phyloP scores from a whole-genome alignment of 108 stramenopile species.

The Tribonema minus region DNA sequence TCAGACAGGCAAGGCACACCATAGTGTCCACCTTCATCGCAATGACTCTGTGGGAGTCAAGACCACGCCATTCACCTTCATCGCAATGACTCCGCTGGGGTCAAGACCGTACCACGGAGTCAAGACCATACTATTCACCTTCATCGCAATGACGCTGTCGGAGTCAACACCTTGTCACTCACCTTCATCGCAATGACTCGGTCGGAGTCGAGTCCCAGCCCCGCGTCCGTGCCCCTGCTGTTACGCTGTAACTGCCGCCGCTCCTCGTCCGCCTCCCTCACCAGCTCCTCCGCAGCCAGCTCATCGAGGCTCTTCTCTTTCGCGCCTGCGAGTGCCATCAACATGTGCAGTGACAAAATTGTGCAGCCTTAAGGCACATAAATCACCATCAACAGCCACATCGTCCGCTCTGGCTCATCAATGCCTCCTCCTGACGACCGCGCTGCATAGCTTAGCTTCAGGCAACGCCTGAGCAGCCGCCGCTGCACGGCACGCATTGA shows the following conservation, averaged over 20 bases:
- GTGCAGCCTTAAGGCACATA: too few relatives aligned
- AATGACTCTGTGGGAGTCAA: slow-evolving; percentile 27
- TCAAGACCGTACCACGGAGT: background rate
- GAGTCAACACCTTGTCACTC: too few relatives aligned
- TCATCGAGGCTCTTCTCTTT: slow-evolving; percentile 16
- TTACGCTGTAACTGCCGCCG: background rate
- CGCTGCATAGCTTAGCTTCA: too few relatives aligned
- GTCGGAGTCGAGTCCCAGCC: slow-evolving; percentile 10
- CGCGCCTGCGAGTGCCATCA: background rate
- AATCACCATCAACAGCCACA: too few relatives aligned
- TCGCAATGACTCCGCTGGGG: slow-evolving; percentile 20
- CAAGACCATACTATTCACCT: slow-evolving; percentile 6
- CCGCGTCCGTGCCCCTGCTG: background rate
- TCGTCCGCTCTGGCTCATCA: too few relatives aligned
- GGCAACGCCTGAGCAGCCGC: background rate
- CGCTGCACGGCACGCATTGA: background rate
- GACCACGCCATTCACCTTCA: slow-evolving; percentile 1
- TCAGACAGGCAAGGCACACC: too few relatives aligned
- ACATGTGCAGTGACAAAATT: too few relatives aligned
- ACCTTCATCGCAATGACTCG: slow-evolving; percentile 27
- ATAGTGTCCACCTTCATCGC: too few relatives aligned
- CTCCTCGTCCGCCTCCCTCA: slow-evolving; percentile 5
- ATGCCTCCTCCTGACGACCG: too few relatives aligned
- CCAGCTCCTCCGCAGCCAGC: slow-evolving; percentile 30
- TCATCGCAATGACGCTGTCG: background rate